A percentile compares a stretch with the other conserved stretches of the same genome.
These are phyloP conservation scores for Solanum corneliomulleri DNA, from an alignment of 257 asterid species.

Conservation along the genomic window DNA sequence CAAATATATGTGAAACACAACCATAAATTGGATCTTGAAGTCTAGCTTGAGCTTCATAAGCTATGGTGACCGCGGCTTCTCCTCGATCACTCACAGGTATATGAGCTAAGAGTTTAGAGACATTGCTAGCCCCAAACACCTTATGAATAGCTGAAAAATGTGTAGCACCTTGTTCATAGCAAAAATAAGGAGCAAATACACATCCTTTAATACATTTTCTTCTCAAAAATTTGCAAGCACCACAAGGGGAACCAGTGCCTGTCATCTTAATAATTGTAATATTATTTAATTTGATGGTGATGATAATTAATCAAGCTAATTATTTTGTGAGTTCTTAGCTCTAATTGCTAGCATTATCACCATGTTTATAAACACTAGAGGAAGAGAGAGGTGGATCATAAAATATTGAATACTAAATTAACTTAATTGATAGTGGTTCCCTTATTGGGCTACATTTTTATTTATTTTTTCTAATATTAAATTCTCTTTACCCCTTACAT, in stretches of 20 bases:
- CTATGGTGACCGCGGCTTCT: conserved; percentile 31
- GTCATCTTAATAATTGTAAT: conserved; percentile 24
- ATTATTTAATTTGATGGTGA: neutral
- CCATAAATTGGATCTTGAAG: conserved; percentile 44
- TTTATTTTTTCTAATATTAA: conserved; percentile 15
- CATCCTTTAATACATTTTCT: conserved; percentile 39
- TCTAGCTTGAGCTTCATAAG: conserved; percentile 46
- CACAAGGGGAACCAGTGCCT: conserved; percentile 71
- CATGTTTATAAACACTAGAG: conserved; percentile 33
- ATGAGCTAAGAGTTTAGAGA: conserved; percentile 34
- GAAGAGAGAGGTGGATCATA: conserved; percentile 32
- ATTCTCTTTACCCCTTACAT: conserved; percentile 15
- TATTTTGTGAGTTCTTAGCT: neutral
- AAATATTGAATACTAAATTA: conserved; percentile 29
- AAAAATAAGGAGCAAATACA: conserved; percentile 39
- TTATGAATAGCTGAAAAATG: conserved; percentile 36
- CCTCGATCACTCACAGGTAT: conserved; percentile 27
- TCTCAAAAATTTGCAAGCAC: conserved; percentile 43
- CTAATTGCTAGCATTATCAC: conserved; percentile 10
- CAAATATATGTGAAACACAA: conserved; percentile 35
- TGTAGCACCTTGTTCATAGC: conserved; percentile 35
- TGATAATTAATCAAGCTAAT: neutral
- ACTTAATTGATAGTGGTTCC: conserved; percentile 53
- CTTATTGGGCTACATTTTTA: conserved; percentile 55
- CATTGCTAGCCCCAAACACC: conserved; percentile 50